A percentile compares a stretch with the other conserved stretches of the same genome.
Conservation (phyloP, 345 rosid genomes). For the Salix exigua region DNA sequence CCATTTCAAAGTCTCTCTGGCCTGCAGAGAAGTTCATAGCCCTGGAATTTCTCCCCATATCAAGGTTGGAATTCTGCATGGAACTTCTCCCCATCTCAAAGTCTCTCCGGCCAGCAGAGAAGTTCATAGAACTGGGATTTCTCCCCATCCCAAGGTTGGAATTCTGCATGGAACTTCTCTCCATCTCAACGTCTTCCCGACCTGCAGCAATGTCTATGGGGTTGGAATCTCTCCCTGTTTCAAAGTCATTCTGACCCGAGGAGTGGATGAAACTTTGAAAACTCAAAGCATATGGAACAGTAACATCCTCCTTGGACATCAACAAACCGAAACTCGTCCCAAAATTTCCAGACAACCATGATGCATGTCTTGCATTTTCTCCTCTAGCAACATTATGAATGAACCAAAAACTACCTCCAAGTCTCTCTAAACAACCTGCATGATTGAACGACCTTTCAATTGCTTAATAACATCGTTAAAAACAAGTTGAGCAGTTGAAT, state of each 20-base stretch:
- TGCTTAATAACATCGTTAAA: neutral
- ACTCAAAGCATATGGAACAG: slow-evolving; percentile 24
- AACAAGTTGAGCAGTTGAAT: neutral
- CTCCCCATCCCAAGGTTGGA: neutral
- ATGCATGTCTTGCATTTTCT: slow-evolving; percentile 9
- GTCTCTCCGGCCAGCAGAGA: neutral
- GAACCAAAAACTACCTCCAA: slow-evolving; percentile 2
- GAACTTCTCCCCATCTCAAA: neutral
- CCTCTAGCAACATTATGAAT: slow-evolving; percentile 16
- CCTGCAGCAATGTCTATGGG: neutral
- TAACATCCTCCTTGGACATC: slow-evolving; percentile 14
- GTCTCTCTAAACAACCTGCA: slow-evolving; percentile 27
- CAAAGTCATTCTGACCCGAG: slow-evolving; percentile 22
- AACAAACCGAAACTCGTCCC: slow-evolving; percentile 11
- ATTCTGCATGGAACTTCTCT: neutral
- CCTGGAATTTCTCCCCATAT: neutral
- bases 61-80: neutral
- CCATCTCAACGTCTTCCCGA: neutral
- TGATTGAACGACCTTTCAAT: neutral
- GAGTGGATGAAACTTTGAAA: slow-evolving; percentile 33
- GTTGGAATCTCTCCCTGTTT: neutral
- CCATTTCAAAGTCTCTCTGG: neutral
- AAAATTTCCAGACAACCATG: slow-evolving; percentile 9
- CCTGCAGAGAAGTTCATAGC: neutral
- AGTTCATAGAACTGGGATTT: neutral